Percentiles rank a stretch among this genome's conserved stretches.
phyloP scores from a whole-genome alignment of 2,329 filamentous ascomycete genomes.

The Fusarium brachygibbosum region DNA sequence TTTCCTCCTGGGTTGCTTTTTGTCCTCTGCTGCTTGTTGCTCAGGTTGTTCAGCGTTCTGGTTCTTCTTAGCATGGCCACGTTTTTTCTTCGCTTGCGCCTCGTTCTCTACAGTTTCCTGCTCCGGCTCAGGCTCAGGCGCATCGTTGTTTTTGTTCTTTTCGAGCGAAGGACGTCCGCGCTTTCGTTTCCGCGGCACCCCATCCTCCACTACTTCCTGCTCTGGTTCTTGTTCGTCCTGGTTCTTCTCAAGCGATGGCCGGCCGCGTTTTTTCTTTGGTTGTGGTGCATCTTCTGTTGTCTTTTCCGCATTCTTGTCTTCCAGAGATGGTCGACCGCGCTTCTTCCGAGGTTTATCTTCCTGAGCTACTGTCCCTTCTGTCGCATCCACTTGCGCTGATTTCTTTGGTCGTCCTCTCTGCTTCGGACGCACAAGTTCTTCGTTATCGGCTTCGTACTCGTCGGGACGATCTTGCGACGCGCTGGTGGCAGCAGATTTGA shows the following conservation, averaged over 20 bases:
- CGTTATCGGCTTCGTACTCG: slow-evolving; percentile 46
- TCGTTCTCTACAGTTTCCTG: slow-evolving; percentile 25
- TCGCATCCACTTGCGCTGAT: slow-evolving; percentile 10
- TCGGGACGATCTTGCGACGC: slow-evolving; percentile 46
- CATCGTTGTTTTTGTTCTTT: slow-evolving; percentile 17
- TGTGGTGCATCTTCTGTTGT: slow-evolving; percentile 40
- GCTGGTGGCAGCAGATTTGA: slow-evolving; percentile 48
- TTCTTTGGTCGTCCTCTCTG: slow-evolving; percentile 40
- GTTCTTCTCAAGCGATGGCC: slow-evolving; percentile 47
- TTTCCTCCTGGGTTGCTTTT: background rate
- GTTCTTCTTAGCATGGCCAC: slow-evolving; percentile 50
- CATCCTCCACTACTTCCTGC: slow-evolving; percentile 20
- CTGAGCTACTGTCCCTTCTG: slow-evolving; percentile 18
- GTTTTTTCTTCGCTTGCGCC: slow-evolving; percentile 54
- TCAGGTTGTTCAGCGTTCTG: slow-evolving; percentile 12
- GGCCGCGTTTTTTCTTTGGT: slow-evolving; percentile 56
- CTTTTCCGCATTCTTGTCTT: slow-evolving; percentile 28
- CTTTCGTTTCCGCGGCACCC: slow-evolving; percentile 53
- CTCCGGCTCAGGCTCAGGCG: background rate
- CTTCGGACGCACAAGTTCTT: slow-evolving; percentile 45
- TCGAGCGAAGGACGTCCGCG: slow-evolving; percentile 53
- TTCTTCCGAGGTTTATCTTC: slow-evolving; percentile 41
- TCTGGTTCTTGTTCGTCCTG: slow-evolving; percentile 8
- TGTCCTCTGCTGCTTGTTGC: slow-evolving; percentile 5
- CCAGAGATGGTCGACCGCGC: slow-evolving; percentile 49